phyloP scores from a whole-genome alignment of 1,139 yeast genomes.

The Kazachstania sp. region DNA sequence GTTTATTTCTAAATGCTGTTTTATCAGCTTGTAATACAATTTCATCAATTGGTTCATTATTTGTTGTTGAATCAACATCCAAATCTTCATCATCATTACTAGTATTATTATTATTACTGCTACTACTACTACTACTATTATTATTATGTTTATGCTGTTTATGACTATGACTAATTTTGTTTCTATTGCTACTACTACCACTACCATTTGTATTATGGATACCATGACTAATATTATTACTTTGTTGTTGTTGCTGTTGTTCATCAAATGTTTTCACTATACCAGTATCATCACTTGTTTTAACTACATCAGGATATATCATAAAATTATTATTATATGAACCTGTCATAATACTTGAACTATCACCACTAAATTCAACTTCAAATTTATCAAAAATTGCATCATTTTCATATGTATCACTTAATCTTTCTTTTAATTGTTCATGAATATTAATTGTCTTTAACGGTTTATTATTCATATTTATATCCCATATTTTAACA shows the following conservation, averaged over 20 bases:
- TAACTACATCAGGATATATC: conserved; percentile 82
- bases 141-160: conserved; percentile 3
- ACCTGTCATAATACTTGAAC: conserved; percentile 90
- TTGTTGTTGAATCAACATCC: conserved; percentile 4
- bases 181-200: conserved; percentile 3
- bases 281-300: conserved; percentile 22
- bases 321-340: conserved; percentile 94
- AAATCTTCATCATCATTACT: conserved; percentile 15
- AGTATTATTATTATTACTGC: conserved; percentile 2
- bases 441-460: conserved; percentile 95
- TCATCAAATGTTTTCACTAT: conserved; percentile 17
- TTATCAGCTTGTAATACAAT: conserved; percentile 95
- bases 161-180: not conserved
- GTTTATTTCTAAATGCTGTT: conserved; percentile 67
- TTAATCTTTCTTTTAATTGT: conserved; percentile 82
- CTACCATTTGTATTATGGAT: not conserved
- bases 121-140: conserved; percentile 5
- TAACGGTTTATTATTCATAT: conserved; percentile 92
- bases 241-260: not conserved
- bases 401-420: conserved; percentile 97
- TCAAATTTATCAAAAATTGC: conserved; percentile 98
- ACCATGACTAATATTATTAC: conserved; percentile 8
- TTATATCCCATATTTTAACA: conserved; percentile 96
- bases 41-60: conserved; percentile 38
- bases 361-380: conserved; percentile 91